Percentiles rank a stretch among this genome's conserved stretches.
Conservation (phyloP, 805 yeast species). For the Barnettozyma pratensis region DNA sequence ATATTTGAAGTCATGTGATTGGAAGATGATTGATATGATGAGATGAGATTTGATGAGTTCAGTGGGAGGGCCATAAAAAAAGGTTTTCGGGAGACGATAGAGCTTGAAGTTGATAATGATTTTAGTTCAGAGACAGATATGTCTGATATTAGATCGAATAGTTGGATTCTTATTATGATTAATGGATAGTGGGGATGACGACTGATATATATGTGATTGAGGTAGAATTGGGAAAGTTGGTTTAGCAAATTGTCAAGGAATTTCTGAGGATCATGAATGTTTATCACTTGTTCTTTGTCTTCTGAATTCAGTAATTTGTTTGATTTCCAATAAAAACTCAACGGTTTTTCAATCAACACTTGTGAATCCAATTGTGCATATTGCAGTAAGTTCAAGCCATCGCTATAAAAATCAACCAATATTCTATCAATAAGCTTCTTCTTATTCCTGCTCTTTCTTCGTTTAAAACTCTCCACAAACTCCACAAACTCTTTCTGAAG, state of each 20-base stretch:
- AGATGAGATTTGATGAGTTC: constrained; percentile 59
- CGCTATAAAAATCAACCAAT: constrained; percentile 37
- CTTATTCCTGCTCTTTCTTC: constrained; percentile 5
- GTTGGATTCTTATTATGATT: constrained; percentile 58
- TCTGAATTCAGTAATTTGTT: constrained; percentile 25
- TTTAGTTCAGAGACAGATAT: neutral
- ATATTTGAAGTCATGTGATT: constrained; percentile 43
- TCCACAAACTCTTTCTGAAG: constrained; percentile 9
- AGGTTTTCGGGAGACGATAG: constrained; percentile 54
- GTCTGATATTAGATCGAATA: constrained; percentile 48
- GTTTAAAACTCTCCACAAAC: neutral
- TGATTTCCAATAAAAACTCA: constrained; percentile 31
- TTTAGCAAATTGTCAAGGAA: constrained; percentile 45
- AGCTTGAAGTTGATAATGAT: constrained; percentile 24
- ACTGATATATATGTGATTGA: constrained; percentile 62
- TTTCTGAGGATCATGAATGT: constrained; percentile 40
- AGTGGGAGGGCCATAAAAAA: constrained; percentile 62
- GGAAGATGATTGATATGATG: constrained; percentile 20
- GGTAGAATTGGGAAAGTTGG: constrained; percentile 46
- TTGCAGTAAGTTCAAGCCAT: constrained; percentile 59
- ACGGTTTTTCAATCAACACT: constrained; percentile 54
- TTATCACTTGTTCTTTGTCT: constrained; percentile 26
- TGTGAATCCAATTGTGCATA: constrained; percentile 69
- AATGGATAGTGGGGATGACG: constrained; percentile 61
- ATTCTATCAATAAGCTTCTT: constrained; percentile 20